A percentile compares a stretch with the other conserved stretches of the same genome.
phyloP scores from a whole-genome alignment of 192 early-diverging fungal genomes.

The Cetraspora pellucida region DNA sequence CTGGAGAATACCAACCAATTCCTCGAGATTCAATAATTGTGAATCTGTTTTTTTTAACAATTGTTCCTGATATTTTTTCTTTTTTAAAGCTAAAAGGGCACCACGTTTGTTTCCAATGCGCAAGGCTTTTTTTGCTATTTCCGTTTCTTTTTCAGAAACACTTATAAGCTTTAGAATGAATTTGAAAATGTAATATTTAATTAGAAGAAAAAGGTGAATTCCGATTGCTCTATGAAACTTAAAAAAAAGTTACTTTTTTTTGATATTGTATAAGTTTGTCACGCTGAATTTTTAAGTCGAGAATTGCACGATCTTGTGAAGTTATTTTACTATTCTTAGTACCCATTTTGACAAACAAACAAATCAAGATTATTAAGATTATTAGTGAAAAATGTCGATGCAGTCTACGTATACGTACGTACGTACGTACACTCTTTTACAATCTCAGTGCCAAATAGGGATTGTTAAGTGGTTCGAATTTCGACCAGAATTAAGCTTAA shows the following conservation, averaged over 20 bases:
- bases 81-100: conserved; percentile 88
- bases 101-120: conserved; percentile 73
- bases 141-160: conserved; percentile 80
- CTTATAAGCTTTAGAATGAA: conserved; percentile 62
- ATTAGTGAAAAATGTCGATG: no score
- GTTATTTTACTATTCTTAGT: conserved; percentile 69
- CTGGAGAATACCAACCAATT: conserved; percentile 60
- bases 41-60: conserved; percentile 81
- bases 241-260: conserved; percentile 66
- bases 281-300: conserved; percentile 94
- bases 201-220: not conserved
- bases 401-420: no score
- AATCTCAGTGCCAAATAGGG: no score
- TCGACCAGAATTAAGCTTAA: no score
- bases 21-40: conserved; percentile 89
- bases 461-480: no score
- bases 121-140: conserved; percentile 77
- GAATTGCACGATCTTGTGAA: conserved; percentile 87
- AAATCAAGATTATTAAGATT: no score
- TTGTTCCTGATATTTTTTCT: conserved; percentile 95
- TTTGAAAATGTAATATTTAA: not conserved
- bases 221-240: not conserved
- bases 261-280: conserved; percentile 93
- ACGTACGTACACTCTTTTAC: no score
- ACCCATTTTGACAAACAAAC: conserved; percentile 13